Evolutionary conservation across 75 land plant species (phyloP).

Genomic region (Sequoiadendron giganteum): DNA sequence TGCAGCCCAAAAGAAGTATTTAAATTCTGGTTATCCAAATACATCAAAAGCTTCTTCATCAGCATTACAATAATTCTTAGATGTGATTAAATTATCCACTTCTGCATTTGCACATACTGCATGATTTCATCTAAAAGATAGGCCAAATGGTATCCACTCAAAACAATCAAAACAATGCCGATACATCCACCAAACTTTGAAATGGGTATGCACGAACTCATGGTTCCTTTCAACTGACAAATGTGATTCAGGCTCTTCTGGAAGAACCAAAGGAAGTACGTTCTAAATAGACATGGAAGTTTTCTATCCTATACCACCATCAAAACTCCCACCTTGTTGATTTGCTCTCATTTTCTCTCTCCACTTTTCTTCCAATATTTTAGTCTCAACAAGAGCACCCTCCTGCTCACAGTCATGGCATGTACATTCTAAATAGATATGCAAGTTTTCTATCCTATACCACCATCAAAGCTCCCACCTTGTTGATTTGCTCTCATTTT

Average conservation of each 20-base stretch:
- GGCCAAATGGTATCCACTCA: not conserved
- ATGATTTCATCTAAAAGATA: not conserved
- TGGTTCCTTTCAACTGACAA: not conserved
- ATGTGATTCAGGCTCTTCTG: not conserved
- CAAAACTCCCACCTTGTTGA: constrained; percentile 20
- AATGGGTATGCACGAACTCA: not conserved
- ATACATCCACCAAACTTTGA: not conserved
- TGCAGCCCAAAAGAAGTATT: not conserved
- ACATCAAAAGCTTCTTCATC: not conserved
- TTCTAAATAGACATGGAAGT: not conserved
- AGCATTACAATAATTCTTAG: not conserved
- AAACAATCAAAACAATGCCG: constrained; percentile 5
- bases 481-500: constrained; percentile 37
- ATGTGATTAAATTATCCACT: not conserved
- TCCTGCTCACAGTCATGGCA: constrained; percentile 40
- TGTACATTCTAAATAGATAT: not conserved
- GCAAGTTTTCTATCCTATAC: not conserved
- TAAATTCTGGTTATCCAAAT: not conserved
- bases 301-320: not conserved
- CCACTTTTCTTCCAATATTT: constrained; percentile 71
- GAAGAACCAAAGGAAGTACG: constrained; percentile 4
- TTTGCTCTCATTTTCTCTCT: constrained; percentile 44
- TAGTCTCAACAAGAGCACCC: constrained; percentile 78
- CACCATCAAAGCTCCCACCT: constrained; percentile 14
- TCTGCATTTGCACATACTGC: not conserved